Evolutionary conservation across 352 stramenopile species (phyloP).

Genomic region (Pythium inflatum): DNA sequence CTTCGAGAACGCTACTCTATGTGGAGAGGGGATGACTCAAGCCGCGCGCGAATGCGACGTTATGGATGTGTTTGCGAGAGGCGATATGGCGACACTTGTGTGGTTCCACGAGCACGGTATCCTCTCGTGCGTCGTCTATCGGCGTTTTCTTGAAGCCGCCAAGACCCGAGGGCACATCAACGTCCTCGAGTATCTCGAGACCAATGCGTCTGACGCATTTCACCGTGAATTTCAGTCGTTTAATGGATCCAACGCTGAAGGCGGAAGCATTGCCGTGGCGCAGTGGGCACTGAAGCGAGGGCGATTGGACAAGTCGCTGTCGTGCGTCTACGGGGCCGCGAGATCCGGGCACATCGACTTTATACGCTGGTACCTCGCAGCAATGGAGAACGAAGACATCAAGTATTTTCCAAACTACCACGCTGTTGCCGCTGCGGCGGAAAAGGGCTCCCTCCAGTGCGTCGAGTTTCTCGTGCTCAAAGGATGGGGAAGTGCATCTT

Average conservation of each 20-base stretch:
- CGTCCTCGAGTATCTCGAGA: slow-evolving; percentile 8
- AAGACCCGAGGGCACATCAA: background rate
- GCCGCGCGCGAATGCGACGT: no score
- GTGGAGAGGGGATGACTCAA: no score
- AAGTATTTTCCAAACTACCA: background rate
- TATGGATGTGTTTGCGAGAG: slow-evolving; percentile 1
- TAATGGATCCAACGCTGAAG: background rate
- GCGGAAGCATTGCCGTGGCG: slow-evolving; percentile 4
- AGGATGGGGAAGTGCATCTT: background rate
- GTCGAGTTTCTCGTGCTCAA: slow-evolving; percentile 2
- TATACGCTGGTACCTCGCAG: slow-evolving; percentile 8
- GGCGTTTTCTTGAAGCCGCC: background rate
- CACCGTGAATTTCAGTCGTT: background rate
- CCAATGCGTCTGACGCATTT: background rate
- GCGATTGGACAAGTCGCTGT: background rate
- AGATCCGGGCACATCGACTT: slow-evolving; percentile 10
- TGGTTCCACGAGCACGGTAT: background rate
- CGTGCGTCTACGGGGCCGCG: background rate
- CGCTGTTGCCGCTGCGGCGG: background rate
- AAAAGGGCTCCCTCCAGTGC: background rate
- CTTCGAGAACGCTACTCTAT: no score
- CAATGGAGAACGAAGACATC: background rate
- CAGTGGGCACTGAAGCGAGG: slow-evolving; percentile 6
- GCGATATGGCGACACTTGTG: background rate
- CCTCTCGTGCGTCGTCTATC: background rate